A percentile compares a stretch with the other conserved stretches of the same genome.
These are phyloP conservation scores for Dothideomycetes sp. DNA, from an alignment of 2,329 filamentous ascomycete species.

Conservation along the genomic window DNA sequence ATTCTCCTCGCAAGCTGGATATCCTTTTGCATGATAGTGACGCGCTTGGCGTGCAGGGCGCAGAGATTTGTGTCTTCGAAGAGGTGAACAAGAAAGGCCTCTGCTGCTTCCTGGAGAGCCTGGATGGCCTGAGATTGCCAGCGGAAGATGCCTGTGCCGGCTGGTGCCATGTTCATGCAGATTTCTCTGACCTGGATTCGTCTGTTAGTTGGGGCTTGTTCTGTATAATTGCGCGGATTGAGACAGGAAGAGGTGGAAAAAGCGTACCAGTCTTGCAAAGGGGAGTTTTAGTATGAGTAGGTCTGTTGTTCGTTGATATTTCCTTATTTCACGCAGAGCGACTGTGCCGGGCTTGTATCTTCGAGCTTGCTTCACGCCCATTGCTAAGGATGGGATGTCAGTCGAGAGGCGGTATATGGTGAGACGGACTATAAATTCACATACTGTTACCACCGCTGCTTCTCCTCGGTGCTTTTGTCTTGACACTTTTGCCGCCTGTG, in stretches of 20 bases:
- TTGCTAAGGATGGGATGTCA: too few relatives aligned
- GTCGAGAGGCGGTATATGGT: too few relatives aligned
- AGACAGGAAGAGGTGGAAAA: not conserved
- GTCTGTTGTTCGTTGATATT: conserved; percentile 96
- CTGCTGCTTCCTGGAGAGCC: conserved; percentile 94
- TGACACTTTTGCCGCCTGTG: conserved; percentile 6
- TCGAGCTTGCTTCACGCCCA: conserved; percentile 16
- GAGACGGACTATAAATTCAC: too few relatives aligned
- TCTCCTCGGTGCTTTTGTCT: conserved; percentile 4
- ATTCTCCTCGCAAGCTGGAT: conserved; percentile 94
- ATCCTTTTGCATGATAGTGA: conserved; percentile 96
- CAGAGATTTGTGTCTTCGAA: conserved; percentile 98
- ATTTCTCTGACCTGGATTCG: conserved; percentile 67
- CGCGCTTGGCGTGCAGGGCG: conserved; percentile 98
- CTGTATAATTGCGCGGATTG: not conserved
- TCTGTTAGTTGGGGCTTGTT: not conserved
- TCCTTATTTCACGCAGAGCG: conserved; percentile 96
- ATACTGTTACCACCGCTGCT: not conserved
- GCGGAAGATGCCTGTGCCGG: conserved; percentile 53
- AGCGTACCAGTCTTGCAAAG: conserved; percentile 78
- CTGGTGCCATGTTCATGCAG: conserved; percentile 84
- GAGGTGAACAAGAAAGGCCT: conserved; percentile 95
- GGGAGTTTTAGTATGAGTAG: conserved; percentile 94
- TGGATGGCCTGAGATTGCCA: conserved; percentile 98
- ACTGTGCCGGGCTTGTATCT: conserved; percentile 58